Percentiles rank a stretch among this genome's conserved stretches.
Conservation (phyloP, 768 basidiomycete genomes). For the Cystoderma amianthinum region DNA sequence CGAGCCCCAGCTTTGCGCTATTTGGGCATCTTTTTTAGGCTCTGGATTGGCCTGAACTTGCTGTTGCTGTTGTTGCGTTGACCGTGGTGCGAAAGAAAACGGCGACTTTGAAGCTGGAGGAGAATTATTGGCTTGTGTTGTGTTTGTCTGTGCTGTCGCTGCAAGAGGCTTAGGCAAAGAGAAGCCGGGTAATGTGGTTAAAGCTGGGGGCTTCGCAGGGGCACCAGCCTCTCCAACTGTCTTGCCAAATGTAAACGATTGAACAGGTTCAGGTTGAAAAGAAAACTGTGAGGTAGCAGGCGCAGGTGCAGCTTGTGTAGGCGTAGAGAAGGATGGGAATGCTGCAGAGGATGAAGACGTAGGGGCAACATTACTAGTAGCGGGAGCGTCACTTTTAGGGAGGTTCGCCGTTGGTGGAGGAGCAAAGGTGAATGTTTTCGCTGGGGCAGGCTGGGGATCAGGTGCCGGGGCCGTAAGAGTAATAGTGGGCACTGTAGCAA, state of each 20-base stretch:
- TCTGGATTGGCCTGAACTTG: neutral
- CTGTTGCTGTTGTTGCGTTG: neutral
- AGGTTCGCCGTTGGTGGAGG: conserved; percentile 7
- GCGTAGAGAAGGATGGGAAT: neutral
- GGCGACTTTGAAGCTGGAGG: neutral
- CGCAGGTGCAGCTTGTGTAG: neutral
- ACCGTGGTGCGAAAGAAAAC: neutral
- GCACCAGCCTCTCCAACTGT: conserved; percentile 2
- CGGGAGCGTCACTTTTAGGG: neutral
- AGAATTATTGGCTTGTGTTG: neutral
- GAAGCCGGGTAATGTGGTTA: conserved; percentile 5
- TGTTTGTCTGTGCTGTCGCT: conserved; percentile 5
- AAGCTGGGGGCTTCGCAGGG: conserved; percentile 8
- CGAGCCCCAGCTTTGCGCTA: no score
- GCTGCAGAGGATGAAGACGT: conserved; percentile 1
- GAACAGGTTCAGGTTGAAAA: neutral
- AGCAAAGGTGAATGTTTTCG: conserved; percentile 4
- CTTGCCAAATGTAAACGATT: conserved; percentile 4
- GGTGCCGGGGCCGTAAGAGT: conserved; percentile 15
- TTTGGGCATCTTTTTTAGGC: neutral
- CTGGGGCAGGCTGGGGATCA: conserved; percentile 5
- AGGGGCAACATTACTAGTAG: conserved; percentile 1
- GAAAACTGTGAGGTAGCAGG: neutral
- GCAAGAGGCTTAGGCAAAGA: conserved; percentile 12
- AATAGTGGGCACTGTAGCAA: conserved; percentile 16